phyloP scores from a whole-genome alignment of 176 grass and related monocot genomes.

The Bolboschoenus planiculmis region DNA sequence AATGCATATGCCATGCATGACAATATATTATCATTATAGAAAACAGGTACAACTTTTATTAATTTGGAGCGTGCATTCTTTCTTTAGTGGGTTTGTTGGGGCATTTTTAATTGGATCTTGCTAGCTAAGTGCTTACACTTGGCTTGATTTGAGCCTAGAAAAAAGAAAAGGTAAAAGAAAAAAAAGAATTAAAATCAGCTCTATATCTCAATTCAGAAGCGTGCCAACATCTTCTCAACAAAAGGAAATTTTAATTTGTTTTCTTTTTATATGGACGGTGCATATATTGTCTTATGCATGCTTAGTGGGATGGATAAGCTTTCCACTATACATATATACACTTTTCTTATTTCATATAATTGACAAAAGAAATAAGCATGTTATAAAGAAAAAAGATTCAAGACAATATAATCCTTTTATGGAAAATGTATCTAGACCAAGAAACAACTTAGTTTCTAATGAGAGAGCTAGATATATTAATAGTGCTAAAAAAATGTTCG shows the following conservation, averaged over 20 bases:
- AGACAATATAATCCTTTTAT: background rate
- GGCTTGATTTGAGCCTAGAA: background rate
- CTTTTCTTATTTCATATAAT: background rate
- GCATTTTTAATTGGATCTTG: conserved; percentile 4
- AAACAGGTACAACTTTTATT: background rate
- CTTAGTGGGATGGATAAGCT: background rate
- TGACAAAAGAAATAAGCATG: background rate
- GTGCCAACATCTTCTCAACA: conserved; percentile 3
- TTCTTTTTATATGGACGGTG: background rate
- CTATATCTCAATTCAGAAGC: background rate
- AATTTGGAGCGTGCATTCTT: background rate
- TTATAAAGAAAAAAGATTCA: background rate
- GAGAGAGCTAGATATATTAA: background rate
- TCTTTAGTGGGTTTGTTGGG: conserved; percentile 4
- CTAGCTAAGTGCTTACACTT: background rate
- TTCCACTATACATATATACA: background rate
- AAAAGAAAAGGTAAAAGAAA: background rate
- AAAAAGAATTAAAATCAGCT: background rate
- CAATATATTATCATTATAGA: background rate
- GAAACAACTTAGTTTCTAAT: background rate
- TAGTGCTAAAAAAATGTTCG: background rate
- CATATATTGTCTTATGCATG: background rate
- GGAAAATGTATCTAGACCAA: background rate
- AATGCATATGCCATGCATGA: background rate
- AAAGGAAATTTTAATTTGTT: background rate